These are phyloP conservation scores for Xanthoparmelia taractica DNA, from an alignment of 495 filamentous ascomycete genomes.

Conservation along the genomic window DNA sequence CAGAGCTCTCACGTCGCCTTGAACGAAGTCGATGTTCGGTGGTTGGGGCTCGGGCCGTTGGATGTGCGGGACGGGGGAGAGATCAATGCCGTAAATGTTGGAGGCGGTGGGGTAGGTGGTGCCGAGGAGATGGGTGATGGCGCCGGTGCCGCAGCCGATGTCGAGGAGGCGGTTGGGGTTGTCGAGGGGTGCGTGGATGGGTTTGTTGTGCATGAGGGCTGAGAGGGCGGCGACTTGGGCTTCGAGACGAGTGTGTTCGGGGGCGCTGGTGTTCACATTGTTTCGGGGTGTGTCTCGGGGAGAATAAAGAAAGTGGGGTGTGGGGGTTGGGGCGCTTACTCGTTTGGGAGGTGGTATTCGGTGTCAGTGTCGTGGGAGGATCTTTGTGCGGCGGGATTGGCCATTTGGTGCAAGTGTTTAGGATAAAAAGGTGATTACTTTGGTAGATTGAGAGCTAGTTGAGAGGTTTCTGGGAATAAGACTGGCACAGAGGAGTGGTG, in stretches of 20 bases:
- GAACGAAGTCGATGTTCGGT: not conserved
- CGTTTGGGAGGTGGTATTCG: not conserved
- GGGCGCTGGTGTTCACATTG: not conserved
- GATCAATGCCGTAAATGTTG: not conserved
- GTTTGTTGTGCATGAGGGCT: not conserved
- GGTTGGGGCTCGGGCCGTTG: not conserved
- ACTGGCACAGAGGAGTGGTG: no score
- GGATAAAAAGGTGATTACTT: not conserved
- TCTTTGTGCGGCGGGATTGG: not conserved
- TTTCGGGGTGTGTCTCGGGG: no score
- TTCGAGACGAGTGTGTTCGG: not conserved
- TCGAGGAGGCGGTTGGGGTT: not conserved
- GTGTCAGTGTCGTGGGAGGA: not conserved
- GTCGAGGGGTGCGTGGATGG: not conserved
- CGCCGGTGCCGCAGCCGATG: slow-evolving; percentile 6
- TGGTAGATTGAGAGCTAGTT: not conserved
- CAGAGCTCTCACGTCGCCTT: not conserved
- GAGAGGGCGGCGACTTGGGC: not conserved
- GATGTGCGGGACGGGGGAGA: not conserved
- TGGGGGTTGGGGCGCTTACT: not conserved
- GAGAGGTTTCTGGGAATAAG: not conserved
- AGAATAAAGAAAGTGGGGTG: not conserved
- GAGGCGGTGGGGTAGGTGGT: not conserved
- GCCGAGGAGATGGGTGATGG: not conserved
- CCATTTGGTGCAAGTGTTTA: not conserved